These are phyloP conservation scores for Coprinellus aureogranulatus DNA, from an alignment of 768 basidiomycete genomes.

Conservation along the genomic window DNA sequence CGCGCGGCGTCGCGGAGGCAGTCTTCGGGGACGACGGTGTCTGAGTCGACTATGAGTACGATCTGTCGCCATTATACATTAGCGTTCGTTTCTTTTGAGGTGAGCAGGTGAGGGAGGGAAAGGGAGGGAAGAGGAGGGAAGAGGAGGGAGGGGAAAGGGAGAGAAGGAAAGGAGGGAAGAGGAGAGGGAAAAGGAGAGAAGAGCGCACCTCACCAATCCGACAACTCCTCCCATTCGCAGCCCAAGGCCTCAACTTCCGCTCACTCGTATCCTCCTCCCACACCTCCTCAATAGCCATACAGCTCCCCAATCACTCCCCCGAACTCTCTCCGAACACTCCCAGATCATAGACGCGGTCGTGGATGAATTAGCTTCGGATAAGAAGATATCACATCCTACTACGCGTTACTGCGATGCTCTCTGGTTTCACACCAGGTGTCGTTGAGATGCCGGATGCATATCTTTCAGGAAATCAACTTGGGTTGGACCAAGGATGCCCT, in stretches of 20 bases:
- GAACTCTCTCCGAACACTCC: neutral
- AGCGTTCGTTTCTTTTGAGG: no score
- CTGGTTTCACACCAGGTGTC: neutral
- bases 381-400: neutral
- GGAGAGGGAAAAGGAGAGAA: no score
- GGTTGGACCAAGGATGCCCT: constrained; percentile 3
- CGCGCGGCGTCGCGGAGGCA: constrained; percentile 83
- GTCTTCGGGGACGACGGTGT: constrained; percentile 77
- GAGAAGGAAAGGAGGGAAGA: no score
- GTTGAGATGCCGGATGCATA: constrained; percentile 1
- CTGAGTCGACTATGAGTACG: constrained; percentile 77
- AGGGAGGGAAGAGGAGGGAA: no score
- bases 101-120: no score
- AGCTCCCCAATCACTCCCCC: no score
- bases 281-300: constrained; percentile 70
- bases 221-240: constrained; percentile 65
- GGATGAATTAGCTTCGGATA: neutral
- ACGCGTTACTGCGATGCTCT: neutral
- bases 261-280: constrained; percentile 45
- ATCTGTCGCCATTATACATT: constrained; percentile 25
- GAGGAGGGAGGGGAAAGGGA: no score
- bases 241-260: constrained; percentile 60
- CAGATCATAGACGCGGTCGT: neutral
- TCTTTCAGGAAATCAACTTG: constrained; percentile 2
- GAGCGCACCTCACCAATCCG: constrained; percentile 56